Evolutionary conservation across 2,329 filamentous ascomycete species (phyloP).

Genomic region (Ilyonectria destructans): DNA sequence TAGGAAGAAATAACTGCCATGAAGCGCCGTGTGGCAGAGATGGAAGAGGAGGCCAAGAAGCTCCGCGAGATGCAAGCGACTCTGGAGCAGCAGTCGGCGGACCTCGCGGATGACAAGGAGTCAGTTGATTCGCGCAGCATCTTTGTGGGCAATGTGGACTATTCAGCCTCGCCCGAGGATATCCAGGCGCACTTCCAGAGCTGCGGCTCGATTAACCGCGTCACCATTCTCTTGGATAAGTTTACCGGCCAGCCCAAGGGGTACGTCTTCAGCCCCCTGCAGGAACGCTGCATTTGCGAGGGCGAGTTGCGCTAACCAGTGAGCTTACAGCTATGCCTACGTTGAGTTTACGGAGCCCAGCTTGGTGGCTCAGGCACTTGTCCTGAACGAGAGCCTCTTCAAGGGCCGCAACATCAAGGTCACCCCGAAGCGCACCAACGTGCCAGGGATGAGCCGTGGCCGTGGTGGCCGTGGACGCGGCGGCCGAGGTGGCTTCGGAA

Average conservation of each 20-base stretch:
- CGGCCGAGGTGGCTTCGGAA: constrained; percentile 67
- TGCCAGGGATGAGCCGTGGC: constrained; percentile 93
- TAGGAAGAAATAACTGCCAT: constrained; percentile 89
- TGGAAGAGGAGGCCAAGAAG: constrained; percentile 92
- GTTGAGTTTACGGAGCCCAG: constrained; percentile 97
- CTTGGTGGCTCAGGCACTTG: constrained; percentile 92
- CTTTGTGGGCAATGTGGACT: constrained; percentile 99
- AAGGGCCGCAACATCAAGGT: constrained; percentile 97
- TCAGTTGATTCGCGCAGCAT: constrained; percentile 96
- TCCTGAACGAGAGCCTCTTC: constrained; percentile 97
- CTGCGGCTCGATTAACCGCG: constrained; percentile 96
- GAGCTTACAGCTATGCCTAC: constrained; percentile 86
- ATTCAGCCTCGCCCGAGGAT: constrained; percentile 96
- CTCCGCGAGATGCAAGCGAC: constrained; percentile 89
- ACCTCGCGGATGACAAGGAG: constrained; percentile 92
- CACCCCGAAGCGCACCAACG: constrained; percentile 92
- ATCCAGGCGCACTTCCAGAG: constrained; percentile 97
- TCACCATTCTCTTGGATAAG: constrained; percentile 97
- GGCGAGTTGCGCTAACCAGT: constrained; percentile 36
- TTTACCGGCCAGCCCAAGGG: constrained; percentile 99
- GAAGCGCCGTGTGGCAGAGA: constrained; percentile 89
- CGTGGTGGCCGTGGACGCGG: constrained; percentile 72
- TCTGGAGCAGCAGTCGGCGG: constrained; percentile 88
- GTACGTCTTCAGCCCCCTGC: constrained; percentile 67
- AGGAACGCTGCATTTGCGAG: not conserved